Percentiles rank a stretch among this genome's conserved stretches.
phyloP scores from a whole-genome alignment of 257 asterid genomes.

The Catharanthus roseus region DNA sequence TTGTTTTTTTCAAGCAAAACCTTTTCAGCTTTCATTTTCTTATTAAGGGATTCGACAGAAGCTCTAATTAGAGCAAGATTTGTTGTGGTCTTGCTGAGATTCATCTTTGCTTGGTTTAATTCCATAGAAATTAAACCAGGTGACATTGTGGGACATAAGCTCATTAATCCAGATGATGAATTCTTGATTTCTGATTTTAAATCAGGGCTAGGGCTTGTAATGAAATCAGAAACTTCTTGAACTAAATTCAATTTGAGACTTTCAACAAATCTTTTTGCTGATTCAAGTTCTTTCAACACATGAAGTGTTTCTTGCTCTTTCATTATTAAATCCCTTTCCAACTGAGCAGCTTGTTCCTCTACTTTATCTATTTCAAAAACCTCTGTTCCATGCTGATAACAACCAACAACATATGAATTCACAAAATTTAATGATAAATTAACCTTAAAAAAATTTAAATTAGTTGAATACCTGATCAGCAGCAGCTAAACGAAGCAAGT shows the following conservation, averaged over 20 bases:
- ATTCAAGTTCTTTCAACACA: conserved; percentile 58
- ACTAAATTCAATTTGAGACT: conserved; percentile 43
- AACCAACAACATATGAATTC: background rate
- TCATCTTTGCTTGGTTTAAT: conserved; percentile 56
- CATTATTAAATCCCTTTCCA: conserved; percentile 57
- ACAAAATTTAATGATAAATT: too few species aligned
- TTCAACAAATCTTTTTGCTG: conserved; percentile 56
- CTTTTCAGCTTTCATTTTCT: conserved; percentile 47
- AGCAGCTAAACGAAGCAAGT: conserved; percentile 49
- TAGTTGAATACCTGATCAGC: conserved; percentile 31
- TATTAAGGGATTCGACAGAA: conserved; percentile 72
- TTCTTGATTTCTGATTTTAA: conserved; percentile 18
- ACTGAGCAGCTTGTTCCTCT: conserved; percentile 50
- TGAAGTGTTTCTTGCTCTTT: conserved; percentile 60
- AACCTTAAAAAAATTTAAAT: background rate
- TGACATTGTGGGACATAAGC: conserved; percentile 29
- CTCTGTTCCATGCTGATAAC: conserved; percentile 32
- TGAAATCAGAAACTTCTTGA: conserved; percentile 48
- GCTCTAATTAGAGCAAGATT: conserved; percentile 77
- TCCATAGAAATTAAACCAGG: conserved; percentile 58
- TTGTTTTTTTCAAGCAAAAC: conserved; percentile 25
- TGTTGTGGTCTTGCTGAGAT: conserved; percentile 56
- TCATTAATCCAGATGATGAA: conserved; percentile 23
- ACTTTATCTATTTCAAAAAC: conserved; percentile 39
- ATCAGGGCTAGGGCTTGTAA: conserved; percentile 36